Base-by-base conservation (phyloP, 2,329 filamentous ascomycete genomes). In the Penicillium sp. region DNA sequence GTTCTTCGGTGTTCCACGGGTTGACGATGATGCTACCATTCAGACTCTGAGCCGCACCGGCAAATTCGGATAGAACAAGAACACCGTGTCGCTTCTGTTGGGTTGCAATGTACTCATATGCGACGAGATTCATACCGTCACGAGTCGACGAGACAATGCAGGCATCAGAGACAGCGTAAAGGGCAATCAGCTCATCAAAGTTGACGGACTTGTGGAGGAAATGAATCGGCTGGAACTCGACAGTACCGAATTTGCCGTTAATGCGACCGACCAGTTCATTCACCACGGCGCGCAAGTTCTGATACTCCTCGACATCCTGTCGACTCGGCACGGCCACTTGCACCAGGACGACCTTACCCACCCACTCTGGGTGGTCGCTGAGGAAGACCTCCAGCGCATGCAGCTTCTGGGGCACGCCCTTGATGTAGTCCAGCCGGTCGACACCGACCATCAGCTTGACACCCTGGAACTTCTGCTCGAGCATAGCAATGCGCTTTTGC, bases 171-270 rank as follows among this genome's bases (percentile, higher is more conserved):
- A 96, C 89, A 16, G 92, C 91, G 75, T 98, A 98, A 8, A 98
- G 85, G 0, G 93, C 93, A 53, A 96, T 93, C 38, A 99, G 87
- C 79, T 98, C 95, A 69, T 97, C 93, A 70, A 98, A 97, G 52
- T 88, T 88, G 73, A 98, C 93, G 4, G 92, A 96, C 80, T 97
- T 96, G 81, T 98, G 95, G 71, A 98, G 88, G 81, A 97, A 98
- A 79, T 98, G 95, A 70, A 99, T 98, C 0, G 95, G 95, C 90
- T 96, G 97, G 81, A 97, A 98, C 78, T 98, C 94, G 72, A 98
- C 90, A 35, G 93, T 97, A 75, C 94, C 93, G 73, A 97, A 98
- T 75, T 91, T 93, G 73, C 95, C 95, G 74, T 99, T 99, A 81
- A 99, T 98, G 63, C 94, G 87, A 40, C 95, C 95, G 14, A 98